Evolutionary conservation across 208 protist species (phyloP).

Genomic region (Crithidia mellificae): DNA sequence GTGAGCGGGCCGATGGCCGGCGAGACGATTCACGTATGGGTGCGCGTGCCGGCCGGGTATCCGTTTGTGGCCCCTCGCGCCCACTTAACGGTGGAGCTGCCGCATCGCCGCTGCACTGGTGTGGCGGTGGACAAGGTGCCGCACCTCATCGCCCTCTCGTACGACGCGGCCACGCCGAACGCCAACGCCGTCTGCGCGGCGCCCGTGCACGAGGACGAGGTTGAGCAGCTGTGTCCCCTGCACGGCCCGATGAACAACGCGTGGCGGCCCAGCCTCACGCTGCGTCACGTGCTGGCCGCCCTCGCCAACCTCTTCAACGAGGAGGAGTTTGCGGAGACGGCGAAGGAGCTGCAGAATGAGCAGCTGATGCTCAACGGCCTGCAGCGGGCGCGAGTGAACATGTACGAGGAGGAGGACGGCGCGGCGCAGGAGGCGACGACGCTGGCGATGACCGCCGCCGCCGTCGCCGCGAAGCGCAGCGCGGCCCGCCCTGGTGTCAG

Average conservation of each 20-base stretch:
- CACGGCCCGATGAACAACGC: conserved; percentile 5
- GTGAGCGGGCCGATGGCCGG: conserved; percentile 53
- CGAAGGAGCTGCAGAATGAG: conserved; percentile 32
- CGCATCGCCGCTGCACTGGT: conserved; percentile 39
- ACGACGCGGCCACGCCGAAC: not conserved
- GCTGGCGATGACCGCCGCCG: conserved; percentile 12
- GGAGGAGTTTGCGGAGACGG: conserved; percentile 30
- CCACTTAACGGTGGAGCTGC: conserved; percentile 42
- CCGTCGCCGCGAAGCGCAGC: not conserved
- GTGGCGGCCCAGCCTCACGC: conserved; percentile 35
- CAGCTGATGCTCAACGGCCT: conserved; percentile 8
- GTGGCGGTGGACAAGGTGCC: conserved; percentile 40
- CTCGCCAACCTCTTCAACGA: conserved; percentile 44
- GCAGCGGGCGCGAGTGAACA: conserved; percentile 30
- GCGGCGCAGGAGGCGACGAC: conserved; percentile 14
- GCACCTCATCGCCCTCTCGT: conserved; percentile 38
- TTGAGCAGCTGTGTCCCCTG: conserved; percentile 7
- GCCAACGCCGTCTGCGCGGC: conserved; percentile 2
- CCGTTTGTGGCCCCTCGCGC: conserved; percentile 49
- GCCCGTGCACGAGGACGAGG: conserved; percentile 18
- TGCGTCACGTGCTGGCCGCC: conserved; percentile 26
- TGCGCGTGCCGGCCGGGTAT: conserved; percentile 49
- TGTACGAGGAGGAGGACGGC: conserved; percentile 24
- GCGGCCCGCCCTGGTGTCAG: not conserved
- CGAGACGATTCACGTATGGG: conserved; percentile 35